Base-by-base conservation (phyloP, 805 yeast genomes). In the Candida coquimbonensis region DNA sequence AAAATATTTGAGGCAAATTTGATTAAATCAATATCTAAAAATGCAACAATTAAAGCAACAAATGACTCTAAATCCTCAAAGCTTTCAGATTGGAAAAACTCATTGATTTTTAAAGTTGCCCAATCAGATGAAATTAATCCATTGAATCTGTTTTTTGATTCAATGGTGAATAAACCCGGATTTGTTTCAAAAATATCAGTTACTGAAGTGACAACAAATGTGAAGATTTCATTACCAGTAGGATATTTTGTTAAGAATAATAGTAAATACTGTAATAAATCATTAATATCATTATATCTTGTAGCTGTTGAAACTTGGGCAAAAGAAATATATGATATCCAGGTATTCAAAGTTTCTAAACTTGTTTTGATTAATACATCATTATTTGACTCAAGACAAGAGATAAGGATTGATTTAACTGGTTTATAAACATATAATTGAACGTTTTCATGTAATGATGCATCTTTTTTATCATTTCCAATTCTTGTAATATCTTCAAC, bases 401-500 rank as follows among this genome's bases (percentile, higher is more conserved):
- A 36, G 13, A 39, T 35, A 3, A 59, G 16, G 3, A 59, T 37
- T 3, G 49, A 25, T 38, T 64, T 62, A 0, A 70, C 57, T 1
- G 60, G 42, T 5, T 61, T 57, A 47, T 66, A 75, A 1, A 76
- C 34, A 12, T 63, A 47, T 0, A 54, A 49, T 27, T 67, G 70
- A 1, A 79, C 61, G 1, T 55, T 39, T 16, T 61, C 56, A 53
- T 78, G 80, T 14, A 75, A 46, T 5, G 59, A 57, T 2, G 53
- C 17, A 47, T 52, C 40, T 40, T 48, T 42, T 57, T 47, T 1
- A 62, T 48, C 46, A 53, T 16, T 39, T 50, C 67, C 49, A 12
- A 55, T 44, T 39, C 73, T 76, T 32, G 66, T 53, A 11, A 75
- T 53, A 44, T 81, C 86, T 51, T 80, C 86, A 1, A 70, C 72